These are phyloP conservation scores for Candida golubevii DNA, from an alignment of 805 yeast genomes.

Conservation along the genomic window DNA sequence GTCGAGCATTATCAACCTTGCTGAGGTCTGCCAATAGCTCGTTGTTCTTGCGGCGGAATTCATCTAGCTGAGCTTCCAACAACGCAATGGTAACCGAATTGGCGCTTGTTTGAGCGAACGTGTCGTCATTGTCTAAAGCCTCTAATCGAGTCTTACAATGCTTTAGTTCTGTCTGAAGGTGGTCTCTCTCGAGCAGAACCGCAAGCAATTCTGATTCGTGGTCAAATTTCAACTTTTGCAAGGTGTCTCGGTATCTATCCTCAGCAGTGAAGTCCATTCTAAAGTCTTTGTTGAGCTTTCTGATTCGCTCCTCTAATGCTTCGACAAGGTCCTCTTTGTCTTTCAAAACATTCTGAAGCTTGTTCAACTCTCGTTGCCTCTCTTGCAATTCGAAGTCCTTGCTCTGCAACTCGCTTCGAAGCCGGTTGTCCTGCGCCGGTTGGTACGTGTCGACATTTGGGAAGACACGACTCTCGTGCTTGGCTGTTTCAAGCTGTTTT, in stretches of 20 bases:
- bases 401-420: slow-evolving; percentile 18
- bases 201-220: slow-evolving; percentile 37
- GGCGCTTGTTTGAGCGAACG: slow-evolving; percentile 2
- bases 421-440: slow-evolving; percentile 4
- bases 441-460: slow-evolving; percentile 10
- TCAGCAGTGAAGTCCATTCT: slow-evolving; percentile 5
- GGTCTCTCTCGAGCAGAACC: slow-evolving; percentile 36
- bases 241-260: slow-evolving; percentile 17
- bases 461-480: slow-evolving; percentile 4
- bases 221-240: slow-evolving; percentile 23
- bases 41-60: slow-evolving; percentile 23
- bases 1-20: neutral
- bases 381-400: slow-evolving; percentile 18
- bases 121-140: slow-evolving; percentile 15
- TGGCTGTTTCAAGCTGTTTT: slow-evolving; percentile 33
- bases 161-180: slow-evolving; percentile 31
- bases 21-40: slow-evolving; percentile 23
- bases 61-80: slow-evolving; percentile 32
- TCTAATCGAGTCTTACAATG: slow-evolving; percentile 29
- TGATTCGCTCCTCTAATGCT: slow-evolving; percentile 29
- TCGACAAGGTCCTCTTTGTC: slow-evolving; percentile 36
- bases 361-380: slow-evolving; percentile 16
- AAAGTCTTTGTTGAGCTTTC: slow-evolving; percentile 24
- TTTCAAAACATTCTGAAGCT: slow-evolving; percentile 18
- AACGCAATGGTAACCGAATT: slow-evolving; percentile 17